Evolutionary conservation across 768 basidiomycete species (phyloP).

Genomic region (Trametes villosa): DNA sequence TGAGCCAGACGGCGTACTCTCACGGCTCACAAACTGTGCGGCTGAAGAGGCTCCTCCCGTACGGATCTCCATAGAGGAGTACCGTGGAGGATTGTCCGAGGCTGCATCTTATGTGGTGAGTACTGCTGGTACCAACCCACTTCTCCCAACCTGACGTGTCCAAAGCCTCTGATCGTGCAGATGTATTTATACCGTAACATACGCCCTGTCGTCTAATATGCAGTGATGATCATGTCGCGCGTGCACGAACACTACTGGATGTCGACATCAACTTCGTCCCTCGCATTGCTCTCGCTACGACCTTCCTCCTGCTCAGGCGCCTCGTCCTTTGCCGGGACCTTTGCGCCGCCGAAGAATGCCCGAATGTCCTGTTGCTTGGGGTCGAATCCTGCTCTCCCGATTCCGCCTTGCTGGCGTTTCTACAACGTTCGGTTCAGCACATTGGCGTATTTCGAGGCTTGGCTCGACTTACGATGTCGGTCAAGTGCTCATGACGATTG

Average conservation of each 20-base stretch:
- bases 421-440: slow-evolving; percentile 25
- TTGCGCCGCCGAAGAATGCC: slow-evolving; percentile 63
- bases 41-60: slow-evolving; percentile 75
- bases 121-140: background rate
- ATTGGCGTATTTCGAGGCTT: background rate
- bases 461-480: slow-evolving; percentile 54
- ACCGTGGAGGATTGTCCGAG: background rate
- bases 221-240: background rate
- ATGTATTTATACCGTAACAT: slow-evolving; percentile 22
- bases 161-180: background rate
- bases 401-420: slow-evolving; percentile 77
- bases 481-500: slow-evolving; percentile 60
- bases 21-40: slow-evolving; percentile 64
- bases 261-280: slow-evolving; percentile 33
- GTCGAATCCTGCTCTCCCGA: slow-evolving; percentile 72
- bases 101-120: background rate
- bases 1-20: slow-evolving; percentile 70
- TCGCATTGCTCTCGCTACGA: slow-evolving; percentile 34
- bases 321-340: slow-evolving; percentile 3
- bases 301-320: slow-evolving; percentile 26
- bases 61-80: slow-evolving; percentile 48
- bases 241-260: slow-evolving; percentile 12
- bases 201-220: slow-evolving; percentile 2
- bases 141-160: background rate
- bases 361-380: slow-evolving; percentile 77